A percentile compares a stretch with the other conserved stretches of the same genome.
These are phyloP conservation scores for Selaginella tamariscina DNA, from an alignment of 75 land plant species.

Conservation along the genomic window DNA sequence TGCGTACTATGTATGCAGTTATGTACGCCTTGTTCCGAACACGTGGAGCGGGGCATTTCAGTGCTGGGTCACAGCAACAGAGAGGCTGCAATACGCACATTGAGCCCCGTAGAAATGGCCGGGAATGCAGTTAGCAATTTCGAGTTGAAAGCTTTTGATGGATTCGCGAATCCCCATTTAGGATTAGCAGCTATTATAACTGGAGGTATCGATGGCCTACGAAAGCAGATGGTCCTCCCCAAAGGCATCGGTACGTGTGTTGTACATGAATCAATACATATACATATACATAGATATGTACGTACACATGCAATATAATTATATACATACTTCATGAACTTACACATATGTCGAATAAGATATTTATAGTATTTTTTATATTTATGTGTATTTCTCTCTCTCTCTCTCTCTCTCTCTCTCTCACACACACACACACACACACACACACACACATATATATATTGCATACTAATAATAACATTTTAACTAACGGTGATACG, in stretches of 20 bases:
- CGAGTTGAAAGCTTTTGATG: constrained; percentile 89
- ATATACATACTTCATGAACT: neutral
- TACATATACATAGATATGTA: neutral
- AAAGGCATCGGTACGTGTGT: constrained; percentile 53
- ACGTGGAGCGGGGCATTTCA: constrained; percentile 95
- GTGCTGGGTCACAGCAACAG: constrained; percentile 88
- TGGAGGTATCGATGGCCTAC: constrained; percentile 86
- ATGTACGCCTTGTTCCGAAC: constrained; percentile 77
- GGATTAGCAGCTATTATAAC: constrained; percentile 82
- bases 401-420: neutral
- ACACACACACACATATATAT: too few relatives aligned
- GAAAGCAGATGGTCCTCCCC: constrained; percentile 49
- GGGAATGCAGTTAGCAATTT: constrained; percentile 79
- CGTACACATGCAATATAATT: neutral
- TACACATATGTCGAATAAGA: neutral
- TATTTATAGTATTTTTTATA: constrained; percentile 1
- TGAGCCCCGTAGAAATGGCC: constrained; percentile 69
- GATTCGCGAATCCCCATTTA: constrained; percentile 85
- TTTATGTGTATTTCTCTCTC: neutral
- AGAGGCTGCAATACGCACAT: constrained; percentile 86
- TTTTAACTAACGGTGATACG: neutral
- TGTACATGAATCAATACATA: neutral
- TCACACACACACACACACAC: too few relatives aligned
- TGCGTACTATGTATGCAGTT: constrained; percentile 35
- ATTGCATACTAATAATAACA: neutral